phyloP scores from a whole-genome alignment of 2,329 filamentous ascomycete genomes.

The Rutstroemia sp. region DNA sequence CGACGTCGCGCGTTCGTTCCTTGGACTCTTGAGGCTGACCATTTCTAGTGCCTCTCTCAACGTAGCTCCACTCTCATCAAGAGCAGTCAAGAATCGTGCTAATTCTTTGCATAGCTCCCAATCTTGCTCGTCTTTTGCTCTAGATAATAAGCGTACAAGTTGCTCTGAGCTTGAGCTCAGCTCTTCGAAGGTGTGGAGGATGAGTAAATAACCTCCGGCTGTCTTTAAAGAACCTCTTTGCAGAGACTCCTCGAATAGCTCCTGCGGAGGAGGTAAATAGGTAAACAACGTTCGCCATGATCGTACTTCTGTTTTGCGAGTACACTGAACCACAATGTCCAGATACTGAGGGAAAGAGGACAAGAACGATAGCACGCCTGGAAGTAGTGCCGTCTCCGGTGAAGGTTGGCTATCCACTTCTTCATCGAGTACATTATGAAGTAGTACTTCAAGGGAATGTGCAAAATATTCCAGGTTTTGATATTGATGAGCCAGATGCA shows the following conservation, averaged over 20 bases:
- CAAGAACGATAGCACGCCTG: constrained; percentile 54
- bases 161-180: constrained; percentile 64
- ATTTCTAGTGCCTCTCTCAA: constrained; percentile 64
- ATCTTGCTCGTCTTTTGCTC: constrained; percentile 77
- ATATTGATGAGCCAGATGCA: constrained; percentile 78
- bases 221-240: constrained; percentile 84
- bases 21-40: constrained; percentile 40
- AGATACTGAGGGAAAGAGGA: constrained; percentile 80
- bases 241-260: constrained; percentile 88
- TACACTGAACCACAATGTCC: constrained; percentile 94
- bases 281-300: constrained; percentile 93
- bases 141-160: constrained; percentile 70
- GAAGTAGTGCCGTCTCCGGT: constrained; percentile 57
- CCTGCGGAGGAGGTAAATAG: constrained; percentile 81
- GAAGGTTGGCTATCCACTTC: constrained; percentile 71
- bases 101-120: constrained; percentile 96
- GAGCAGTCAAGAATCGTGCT: constrained; percentile 85
- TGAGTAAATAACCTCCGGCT: constrained; percentile 90
- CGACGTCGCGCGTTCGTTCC: constrained; percentile 26
- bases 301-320: constrained; percentile 89
- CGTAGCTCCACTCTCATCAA: constrained; percentile 80
- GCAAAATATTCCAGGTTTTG: constrained; percentile 84
- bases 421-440: constrained; percentile 90
- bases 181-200: constrained; percentile 77
- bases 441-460: constrained; percentile 82